phyloP scores from a whole-genome alignment of 2,329 filamentous ascomycete genomes.

The Clonostachys byssicola region DNA sequence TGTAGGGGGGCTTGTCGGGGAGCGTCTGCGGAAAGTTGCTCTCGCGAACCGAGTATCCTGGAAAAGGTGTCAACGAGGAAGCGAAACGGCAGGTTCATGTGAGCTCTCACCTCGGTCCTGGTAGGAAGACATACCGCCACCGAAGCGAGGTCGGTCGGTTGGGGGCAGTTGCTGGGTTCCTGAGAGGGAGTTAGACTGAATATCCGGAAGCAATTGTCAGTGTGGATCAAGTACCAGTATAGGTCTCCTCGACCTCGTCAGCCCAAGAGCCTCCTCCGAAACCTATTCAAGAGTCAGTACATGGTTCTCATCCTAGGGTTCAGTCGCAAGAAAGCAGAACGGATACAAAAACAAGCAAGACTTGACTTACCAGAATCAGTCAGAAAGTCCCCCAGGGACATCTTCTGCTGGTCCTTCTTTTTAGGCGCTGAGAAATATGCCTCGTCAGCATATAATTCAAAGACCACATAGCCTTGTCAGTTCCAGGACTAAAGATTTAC shows the following conservation, averaged over 20 bases:
- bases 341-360: neutral
- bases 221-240: constrained; percentile 20
- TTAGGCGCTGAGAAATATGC: constrained; percentile 65
- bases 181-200: constrained; percentile 10
- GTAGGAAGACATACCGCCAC: constrained; percentile 27
- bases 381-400: constrained; percentile 96
- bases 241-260: constrained; percentile 94
- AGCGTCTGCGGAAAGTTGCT: constrained; percentile 63
- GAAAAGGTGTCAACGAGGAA: constrained; percentile 9
- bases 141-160: constrained; percentile 35
- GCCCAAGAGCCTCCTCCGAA: constrained; percentile 81
- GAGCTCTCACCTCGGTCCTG: constrained; percentile 35
- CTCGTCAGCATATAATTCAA: constrained; percentile 2
- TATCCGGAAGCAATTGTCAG: constrained; percentile 9
- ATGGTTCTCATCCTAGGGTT: too few relatives aligned
- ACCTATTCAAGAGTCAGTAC: constrained; percentile 18
- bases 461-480: neutral
- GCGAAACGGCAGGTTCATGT: neutral
- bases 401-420: constrained; percentile 92
- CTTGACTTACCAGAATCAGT: constrained; percentile 72
- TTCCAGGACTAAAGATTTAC: constrained; percentile 30
- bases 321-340: too few relatives aligned
- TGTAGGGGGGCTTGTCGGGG: constrained; percentile 89
- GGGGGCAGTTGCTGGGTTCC: constrained; percentile 55
- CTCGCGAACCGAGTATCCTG: constrained; percentile 62